These are phyloP conservation scores for Globisporangium parvum DNA, from an alignment of 352 stramenopile genomes.

Conservation along the genomic window DNA sequence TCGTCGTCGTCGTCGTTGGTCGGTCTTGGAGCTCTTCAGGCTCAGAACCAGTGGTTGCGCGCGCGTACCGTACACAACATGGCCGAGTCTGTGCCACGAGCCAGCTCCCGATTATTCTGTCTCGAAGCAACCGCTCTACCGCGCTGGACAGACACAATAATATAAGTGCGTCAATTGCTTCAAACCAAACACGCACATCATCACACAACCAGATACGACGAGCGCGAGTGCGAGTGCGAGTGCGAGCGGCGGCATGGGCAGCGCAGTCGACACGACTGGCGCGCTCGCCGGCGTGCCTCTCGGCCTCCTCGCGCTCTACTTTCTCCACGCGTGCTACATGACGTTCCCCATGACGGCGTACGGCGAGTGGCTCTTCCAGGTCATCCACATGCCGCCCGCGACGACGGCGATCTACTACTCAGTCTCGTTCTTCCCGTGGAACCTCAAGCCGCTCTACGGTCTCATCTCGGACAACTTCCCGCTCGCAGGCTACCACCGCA, in stretches of 20 bases:
- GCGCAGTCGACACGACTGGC: not conserved
- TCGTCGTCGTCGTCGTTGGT: not conserved
- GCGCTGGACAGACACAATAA: constrained; percentile 1
- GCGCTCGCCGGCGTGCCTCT: constrained; percentile 25
- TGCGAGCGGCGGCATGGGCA: not conserved
- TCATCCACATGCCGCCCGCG: constrained; percentile 70
- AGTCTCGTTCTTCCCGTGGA: constrained; percentile 79
- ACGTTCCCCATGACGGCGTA: constrained; percentile 81
- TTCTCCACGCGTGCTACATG: constrained; percentile 68
- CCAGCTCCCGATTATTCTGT: not conserved
- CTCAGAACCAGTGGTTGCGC: not conserved
- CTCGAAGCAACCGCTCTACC: not conserved
- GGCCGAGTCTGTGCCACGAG: no score
- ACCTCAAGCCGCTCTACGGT: constrained; percentile 81
- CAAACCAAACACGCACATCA: not conserved
- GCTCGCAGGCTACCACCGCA: constrained; percentile 69
- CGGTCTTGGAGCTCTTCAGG: not conserved
- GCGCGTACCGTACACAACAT: not conserved
- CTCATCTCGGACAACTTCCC: constrained; percentile 71
- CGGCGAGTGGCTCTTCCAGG: constrained; percentile 65
- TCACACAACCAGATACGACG: not conserved
- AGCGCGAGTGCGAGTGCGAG: not conserved
- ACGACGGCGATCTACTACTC: constrained; percentile 81
- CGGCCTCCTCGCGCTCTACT: constrained; percentile 68
- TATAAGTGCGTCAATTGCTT: not conserved